Evolutionary conservation across 139 green algal species (phyloP), one percentile per base, ranked within the genome.

Genomic region (Coelastrella sp.): DNA sequence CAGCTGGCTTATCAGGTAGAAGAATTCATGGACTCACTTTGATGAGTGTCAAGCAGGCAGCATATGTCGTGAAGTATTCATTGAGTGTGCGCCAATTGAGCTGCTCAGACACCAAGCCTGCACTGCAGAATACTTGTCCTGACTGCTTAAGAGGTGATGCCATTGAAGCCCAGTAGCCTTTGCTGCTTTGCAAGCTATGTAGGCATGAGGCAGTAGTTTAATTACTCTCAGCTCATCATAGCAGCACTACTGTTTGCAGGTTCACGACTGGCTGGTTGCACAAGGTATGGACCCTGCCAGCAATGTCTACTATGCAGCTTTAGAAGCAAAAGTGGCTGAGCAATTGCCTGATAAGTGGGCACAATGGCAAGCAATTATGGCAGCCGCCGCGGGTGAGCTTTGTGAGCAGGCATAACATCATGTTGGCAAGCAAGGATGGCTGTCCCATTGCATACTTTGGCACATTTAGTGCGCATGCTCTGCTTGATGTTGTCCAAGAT

Each of bases 261-360:
- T 91, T 25, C 92, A 94, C 83, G 92, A 93, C 61, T 8, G 10
- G 15, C 57, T 93, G 19, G 73, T 82, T 35, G 88, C 68, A 7
- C 58, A 92, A 68, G 83, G 75, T 57, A 10, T 91, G 6, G 91
- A 93, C 27, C 91, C 91, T 17, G 74, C 82, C 15, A 85, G 60
- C n/a, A 61, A 90, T n/a, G 56, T 76, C 12, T 93, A 93, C 82
- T 93, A 92, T 76, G 66, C 65, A 49, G 87, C 91, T 35, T 92
- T 93, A 82, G 87, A 92, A 70, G 58, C 76, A 19, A 63, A 78
- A 14, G 87, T 93, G 35, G 49, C 81, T 57, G 82, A 27, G 35
- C 60, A 72, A 6, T 91, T 93, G 81, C 91, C 91, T 76, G 87
- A 90, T 17, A 93, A 89, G 72, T 91, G 88, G 63, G 70, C 56